These are phyloP conservation scores for Linnemannia exigua DNA, from an alignment of 192 early-diverging fungal genomes.

Conservation along the genomic window DNA sequence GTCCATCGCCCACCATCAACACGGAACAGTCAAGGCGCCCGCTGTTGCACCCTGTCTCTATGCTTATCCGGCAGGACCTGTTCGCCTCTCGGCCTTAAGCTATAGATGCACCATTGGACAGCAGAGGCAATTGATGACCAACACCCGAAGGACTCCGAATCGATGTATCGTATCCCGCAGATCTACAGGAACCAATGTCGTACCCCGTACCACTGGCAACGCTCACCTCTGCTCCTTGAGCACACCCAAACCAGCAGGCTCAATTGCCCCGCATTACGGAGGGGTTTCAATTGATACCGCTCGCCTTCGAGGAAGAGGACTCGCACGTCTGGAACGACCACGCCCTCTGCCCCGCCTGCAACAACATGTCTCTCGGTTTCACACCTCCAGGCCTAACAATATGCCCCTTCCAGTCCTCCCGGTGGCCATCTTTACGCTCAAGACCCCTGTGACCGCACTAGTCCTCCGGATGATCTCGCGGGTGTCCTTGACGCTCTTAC, in stretches of 20 bases:
- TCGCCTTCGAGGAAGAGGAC: not conserved
- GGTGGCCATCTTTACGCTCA: conserved; percentile 45
- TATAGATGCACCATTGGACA: not conserved
- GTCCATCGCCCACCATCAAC: not conserved
- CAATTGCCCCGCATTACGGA: not conserved
- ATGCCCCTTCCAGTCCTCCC: conserved; percentile 29
- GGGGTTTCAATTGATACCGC: not conserved
- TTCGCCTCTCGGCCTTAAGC: not conserved
- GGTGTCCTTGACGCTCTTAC: conserved; percentile 43
- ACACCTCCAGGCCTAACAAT: conserved; percentile 34
- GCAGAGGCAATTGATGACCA: not conserved
- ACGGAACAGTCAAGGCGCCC: not conserved
- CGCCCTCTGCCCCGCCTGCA: not conserved
- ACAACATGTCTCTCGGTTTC: conserved; percentile 14
- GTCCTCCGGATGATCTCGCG: conserved; percentile 50
- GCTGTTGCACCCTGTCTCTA: not conserved
- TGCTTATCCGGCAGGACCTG: not conserved
- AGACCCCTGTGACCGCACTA: conserved; percentile 45
- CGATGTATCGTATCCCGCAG: not conserved
- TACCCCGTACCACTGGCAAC: not conserved
- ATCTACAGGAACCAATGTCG: not conserved
- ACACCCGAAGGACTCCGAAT: not conserved
- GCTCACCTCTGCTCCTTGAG: not conserved
- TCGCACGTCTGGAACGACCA: not conserved
- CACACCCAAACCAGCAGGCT: not conserved